Evolutionary conservation across 2,329 filamentous ascomycete species (phyloP), one percentile per base, ranked within the genome.

Genomic region (Massarina eburnea): DNA sequence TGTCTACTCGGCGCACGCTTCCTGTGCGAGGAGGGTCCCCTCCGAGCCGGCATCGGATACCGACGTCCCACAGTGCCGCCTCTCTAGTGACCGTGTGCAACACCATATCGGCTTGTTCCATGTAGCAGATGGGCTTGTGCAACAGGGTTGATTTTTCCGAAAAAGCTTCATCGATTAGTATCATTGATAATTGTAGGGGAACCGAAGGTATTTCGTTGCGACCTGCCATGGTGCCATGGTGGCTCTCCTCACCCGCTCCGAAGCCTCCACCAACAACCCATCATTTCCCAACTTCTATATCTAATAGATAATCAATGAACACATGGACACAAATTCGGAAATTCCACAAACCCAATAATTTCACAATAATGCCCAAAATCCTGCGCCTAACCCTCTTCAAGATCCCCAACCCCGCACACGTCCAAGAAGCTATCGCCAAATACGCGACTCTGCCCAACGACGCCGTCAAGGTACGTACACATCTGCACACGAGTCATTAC

Each of bases 341-440:
- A n/a, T 14, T 7, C 43, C 30, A 40, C 38, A 35, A 29, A 37
- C 27, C 36, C 37, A 51, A 37, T 43, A 27, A 45, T 45, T 20
- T 24, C 33, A 8, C 15, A 48, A 63, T 34, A 30, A 70, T 68
- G 66, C 42, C 61, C 9, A 58, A 59, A 40, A 62, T 71, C 51
- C 47, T 63, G 42, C 68, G 68, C 45, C 52, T 70, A 39, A 70
- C 67, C 10, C 54, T 70, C 22, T 68, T 71, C 62, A 70, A 71
- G 51, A 55, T 70, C 45, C 52, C 62, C 41, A 59, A 70, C 35
- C 18, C 46, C 3, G 50, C 59, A 24, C 42, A 58, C 45, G 45
- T 70, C 45, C 50, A 66, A 47, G 58, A 59, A 41, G 55, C 60
- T 3, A 52, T 67, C 39, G 42, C 59, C 17, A 66, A 63, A 48